Evolutionary conservation across 768 basidiomycete species (phyloP).

Genomic region (Pisolithus orientalis): DNA sequence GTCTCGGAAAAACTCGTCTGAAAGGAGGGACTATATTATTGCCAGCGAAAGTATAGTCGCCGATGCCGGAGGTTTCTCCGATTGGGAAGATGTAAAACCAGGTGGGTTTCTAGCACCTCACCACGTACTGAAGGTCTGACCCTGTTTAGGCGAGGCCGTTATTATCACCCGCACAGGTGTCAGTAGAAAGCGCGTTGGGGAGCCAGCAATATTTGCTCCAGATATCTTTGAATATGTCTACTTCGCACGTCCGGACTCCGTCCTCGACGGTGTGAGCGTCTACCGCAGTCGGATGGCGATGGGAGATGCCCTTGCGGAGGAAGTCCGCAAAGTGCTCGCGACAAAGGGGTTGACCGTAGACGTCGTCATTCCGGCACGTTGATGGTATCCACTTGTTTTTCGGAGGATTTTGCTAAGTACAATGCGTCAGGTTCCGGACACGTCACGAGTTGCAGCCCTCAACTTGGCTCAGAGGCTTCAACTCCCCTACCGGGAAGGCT

Average conservation of each 20-base stretch:
- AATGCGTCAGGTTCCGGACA: slow-evolving; percentile 76
- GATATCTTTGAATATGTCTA: slow-evolving; percentile 99
- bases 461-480: slow-evolving; percentile 88
- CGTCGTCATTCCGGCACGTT: slow-evolving; percentile 88
- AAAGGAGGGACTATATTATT: slow-evolving; percentile 75
- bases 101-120: slow-evolving; percentile 39
- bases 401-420: slow-evolving; percentile 1
- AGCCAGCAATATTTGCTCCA: slow-evolving; percentile 77
- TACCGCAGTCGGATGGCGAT: slow-evolving; percentile 99
- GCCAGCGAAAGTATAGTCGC: slow-evolving; percentile 96
- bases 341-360: slow-evolving; percentile 71
- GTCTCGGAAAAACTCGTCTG: slow-evolving; percentile 49
- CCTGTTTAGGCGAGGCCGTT: slow-evolving; percentile 74
- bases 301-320: slow-evolving; percentile 91
- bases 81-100: slow-evolving; percentile 92
- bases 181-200: slow-evolving; percentile 65
- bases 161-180: slow-evolving; percentile 86
- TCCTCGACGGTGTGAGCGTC: slow-evolving; percentile 94
- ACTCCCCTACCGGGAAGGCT: slow-evolving; percentile 95
- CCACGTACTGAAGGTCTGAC: neutral
- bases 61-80: slow-evolving; percentile 83
- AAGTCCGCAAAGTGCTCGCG: slow-evolving; percentile 69
- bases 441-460: slow-evolving; percentile 90
- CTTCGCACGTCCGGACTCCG: slow-evolving; percentile 96
- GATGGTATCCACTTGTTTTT: neutral